Base-by-base conservation (phyloP, 331 rosid genomes). In the Malus hybrid region DNA sequence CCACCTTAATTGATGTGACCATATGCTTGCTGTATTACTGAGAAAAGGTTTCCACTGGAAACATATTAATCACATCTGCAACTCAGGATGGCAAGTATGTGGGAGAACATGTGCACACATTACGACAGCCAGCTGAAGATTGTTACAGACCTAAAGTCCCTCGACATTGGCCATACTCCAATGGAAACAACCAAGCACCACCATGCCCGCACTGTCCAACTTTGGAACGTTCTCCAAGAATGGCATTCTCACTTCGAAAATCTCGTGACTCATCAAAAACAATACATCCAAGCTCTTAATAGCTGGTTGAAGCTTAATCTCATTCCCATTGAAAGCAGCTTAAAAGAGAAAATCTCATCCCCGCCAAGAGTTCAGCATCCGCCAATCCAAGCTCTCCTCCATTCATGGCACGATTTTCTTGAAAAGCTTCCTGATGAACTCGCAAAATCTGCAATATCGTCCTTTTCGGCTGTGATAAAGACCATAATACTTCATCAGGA, bases 371-470 rank as follows among this genome's bases (percentile, higher is more conserved):
- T 64, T 20, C 92, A 81, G 48, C 78, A 83, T 85, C 93, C 96
- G 7, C 96, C 96, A 6, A 92, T 92, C 67, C 93, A 90, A 75
- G 70, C 84, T 44, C 96, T 90, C 65, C 92, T 92, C 68, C 80
- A 71, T 24, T 78, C 84, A 0, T 92, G 97, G 96, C 88, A 88
- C 4, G 93, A 90, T 82, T 85, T 65, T 74, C 83, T 92, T 7
- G 97, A 90, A 73, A 92, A 92, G 89, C 97, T 90, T 81, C 97
- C 97, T 0, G 96, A 92, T 15, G 97, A 92, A 69, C 85, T 87
- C 10, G 89, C 91, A 16, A 92, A 88, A 81, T 86, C 97, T 52
- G 96, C 96, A 9, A 85, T 86, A 65, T 62, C 87, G 50, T 92
- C 97, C 42, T 92, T 92, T 59, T 88, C 82, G 6, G 97, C 97